Evolutionary conservation across 1,284 basidiomycete species (phyloP), one percentile per base, ranked within the genome.

Genomic region (Tilletia setariae): DNA sequence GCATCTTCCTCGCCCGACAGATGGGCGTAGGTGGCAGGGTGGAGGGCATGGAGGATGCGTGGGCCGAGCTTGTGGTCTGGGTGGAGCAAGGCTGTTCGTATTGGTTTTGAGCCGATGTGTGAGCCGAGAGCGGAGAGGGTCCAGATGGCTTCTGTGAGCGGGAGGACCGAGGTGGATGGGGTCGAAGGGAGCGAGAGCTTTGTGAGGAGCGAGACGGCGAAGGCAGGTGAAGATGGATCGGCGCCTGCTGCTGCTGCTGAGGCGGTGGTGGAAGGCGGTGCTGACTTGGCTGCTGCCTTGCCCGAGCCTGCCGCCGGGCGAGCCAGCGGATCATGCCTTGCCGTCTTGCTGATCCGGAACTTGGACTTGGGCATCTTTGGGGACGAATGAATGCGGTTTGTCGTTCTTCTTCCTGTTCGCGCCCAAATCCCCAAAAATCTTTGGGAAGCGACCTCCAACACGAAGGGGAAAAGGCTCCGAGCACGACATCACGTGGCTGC

Each of bases 71-170:
- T 69, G 11, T 74, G 68, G 53, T 80, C 72, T 30, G 74, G 71
- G 21, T 78, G 72, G 1, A 75, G 67, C 23, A 73, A 63, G n/a
- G 46, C 40, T 23, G 40, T 59, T 11, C 73, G 70, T 0, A 72
- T 64, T 63, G 73, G 69, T 15, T 74, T 75, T 64, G 65, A 67
- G 59, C 69, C 67, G 35, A 80, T 72, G 1, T 79, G 72, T 30
- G 75, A 63, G 2, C 75, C 74, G 21, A 81, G 75, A 11, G 78
- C 77, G 2, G 78, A 74, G 32, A 81, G 74, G 35, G 80, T 73
- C 78, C 80, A 79, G n/a, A 79, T 72, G 59, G 74, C 76, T 51
- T 81, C 78, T 42, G 42, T 43, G n/a, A 63, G 32, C 2, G 62
- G 62, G 7, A 63, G 62, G 3, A 63, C 35, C 8, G 62, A 21